A percentile compares a stretch with the other conserved stretches of the same genome.
These are phyloP conservation scores for Eimeria sp. DNA, from an alignment of 169 alveolate species.

Conservation along the genomic window DNA sequence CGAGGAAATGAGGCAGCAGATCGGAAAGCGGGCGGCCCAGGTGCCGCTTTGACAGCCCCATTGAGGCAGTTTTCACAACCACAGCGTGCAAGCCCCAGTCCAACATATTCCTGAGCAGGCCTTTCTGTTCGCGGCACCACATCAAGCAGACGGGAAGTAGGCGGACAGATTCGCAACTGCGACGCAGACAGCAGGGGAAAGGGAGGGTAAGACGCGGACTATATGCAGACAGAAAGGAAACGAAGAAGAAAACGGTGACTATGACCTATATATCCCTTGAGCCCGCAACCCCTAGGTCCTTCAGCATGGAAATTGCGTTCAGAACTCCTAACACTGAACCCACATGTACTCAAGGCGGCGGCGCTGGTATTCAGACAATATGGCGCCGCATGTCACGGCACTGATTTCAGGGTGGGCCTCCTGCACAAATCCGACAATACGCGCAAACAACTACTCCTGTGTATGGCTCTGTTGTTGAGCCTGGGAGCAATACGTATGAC, in stretches of 20 bases:
- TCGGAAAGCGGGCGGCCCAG: conserved; percentile 94
- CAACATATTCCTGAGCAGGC: conserved; percentile 77
- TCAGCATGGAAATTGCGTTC: not conserved
- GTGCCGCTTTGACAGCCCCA: conserved; percentile 95
- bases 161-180: conserved; percentile 61
- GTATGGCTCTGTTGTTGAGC: too few relatives aligned
- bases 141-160: conserved; percentile 64
- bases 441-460: not conserved
- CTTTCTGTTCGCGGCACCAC: conserved; percentile 75
- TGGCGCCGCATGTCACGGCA: conserved; percentile 98
- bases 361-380: conserved; percentile 97
- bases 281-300: not conserved
- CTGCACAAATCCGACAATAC: conserved; percentile 35
- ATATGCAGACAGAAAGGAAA: not conserved
- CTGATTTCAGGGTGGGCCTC: conserved; percentile 90
- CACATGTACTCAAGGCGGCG: conserved; percentile 98
- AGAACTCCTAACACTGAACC: not conserved
- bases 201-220: not conserved
- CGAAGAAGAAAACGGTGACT: not conserved
- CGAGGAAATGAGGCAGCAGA: conserved; percentile 40
- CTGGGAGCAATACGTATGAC: too few relatives aligned
- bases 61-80: conserved; percentile 83
- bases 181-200: not conserved
- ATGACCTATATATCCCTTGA: not conserved
- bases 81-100: conserved; percentile 82